Base-by-base conservation (phyloP, 2,329 filamentous ascomycete genomes). In the Epichloe sp. region DNA sequence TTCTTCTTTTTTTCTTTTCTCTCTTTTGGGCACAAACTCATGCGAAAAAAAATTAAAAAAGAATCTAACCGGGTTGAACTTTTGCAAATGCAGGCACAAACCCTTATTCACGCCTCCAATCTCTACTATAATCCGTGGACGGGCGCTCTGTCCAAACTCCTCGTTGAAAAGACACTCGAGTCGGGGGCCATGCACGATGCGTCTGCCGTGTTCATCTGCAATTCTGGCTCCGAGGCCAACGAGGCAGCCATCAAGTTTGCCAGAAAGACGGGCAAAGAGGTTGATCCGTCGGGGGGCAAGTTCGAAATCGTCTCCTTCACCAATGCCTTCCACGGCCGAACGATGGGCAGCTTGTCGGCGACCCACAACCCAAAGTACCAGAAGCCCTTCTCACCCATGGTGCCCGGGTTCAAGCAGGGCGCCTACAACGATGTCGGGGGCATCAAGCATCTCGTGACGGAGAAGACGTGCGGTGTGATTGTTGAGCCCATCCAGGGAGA, bases 311-410 rank as follows among this genome's bases (percentile, higher is more conserved):
- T 97, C 48, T 95, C 88, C 15, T 98, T 97, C 74, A 73, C 87
- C 60, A 84, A 85, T 60, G 90, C 88, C 40, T 98, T 98, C 76
- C 93, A 98, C 68, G 93, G 93, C 60, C 85, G 93, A 53, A 97
- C 93, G 15, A 95, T 97, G 88, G 93, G 93, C 48, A 83, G 85
- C 52, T 72, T 98, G 44, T 95, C 88, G n/a, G 93, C 93, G 11
- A 98, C 93, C 5, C 93, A 90, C 46, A 98, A 97, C 71, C 88
- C 89, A 17, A 98, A 98, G 68, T 98, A 98, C 70, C 93, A 98
- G 71, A 80, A 84, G 59, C 93, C 93, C 0, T 98, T 98, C 64
- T 76, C 87, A 14, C 93, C 93, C 38, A 96, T 98, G 90, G 73
- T 98, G 1, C 91, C 93, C 0, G 93, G 93, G 2, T 97, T 95